These are phyloP conservation scores for Mycosarcoma maydis DNA, from an alignment of 1,284 basidiomycete genomes.

Conservation along the genomic window DNA sequence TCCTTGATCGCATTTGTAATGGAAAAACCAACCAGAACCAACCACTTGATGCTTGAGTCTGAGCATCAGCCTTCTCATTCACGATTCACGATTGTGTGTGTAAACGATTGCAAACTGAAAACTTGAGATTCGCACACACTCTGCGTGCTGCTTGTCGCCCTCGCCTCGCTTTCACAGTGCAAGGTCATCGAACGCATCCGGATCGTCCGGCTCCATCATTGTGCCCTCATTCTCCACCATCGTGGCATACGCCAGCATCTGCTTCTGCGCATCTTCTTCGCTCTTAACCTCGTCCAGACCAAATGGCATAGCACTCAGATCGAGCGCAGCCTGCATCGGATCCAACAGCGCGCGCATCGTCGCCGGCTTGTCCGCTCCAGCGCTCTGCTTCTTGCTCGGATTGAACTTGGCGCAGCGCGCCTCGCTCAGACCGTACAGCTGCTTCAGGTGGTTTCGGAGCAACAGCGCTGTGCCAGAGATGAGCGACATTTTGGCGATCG, in stretches of 20 bases:
- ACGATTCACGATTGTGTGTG: no score
- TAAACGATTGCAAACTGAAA: no score
- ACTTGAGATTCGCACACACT: neutral
- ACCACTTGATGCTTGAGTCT: neutral
- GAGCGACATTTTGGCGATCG: constrained; percentile 46
- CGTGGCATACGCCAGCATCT: constrained; percentile 45
- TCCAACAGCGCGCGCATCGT: constrained; percentile 42
- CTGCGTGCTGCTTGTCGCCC: neutral
- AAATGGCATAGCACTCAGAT: constrained; percentile 31
- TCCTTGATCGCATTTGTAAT: constrained; percentile 4
- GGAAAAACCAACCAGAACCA: constrained; percentile 1
- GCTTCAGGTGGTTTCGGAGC: constrained; percentile 60
- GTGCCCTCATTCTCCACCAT: constrained; percentile 53
- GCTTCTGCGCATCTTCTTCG: constrained; percentile 40
- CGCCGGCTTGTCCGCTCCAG: constrained; percentile 47
- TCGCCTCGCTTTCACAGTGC: constrained; percentile 12
- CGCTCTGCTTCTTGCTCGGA: constrained; percentile 50
- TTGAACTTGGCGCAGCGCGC: constrained; percentile 55
- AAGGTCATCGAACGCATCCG: constrained; percentile 38
- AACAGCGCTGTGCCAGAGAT: constrained; percentile 48
- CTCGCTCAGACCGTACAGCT: constrained; percentile 55
- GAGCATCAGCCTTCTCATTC: neutral
- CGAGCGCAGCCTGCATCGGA: constrained; percentile 44
- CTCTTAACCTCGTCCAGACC: constrained; percentile 29
- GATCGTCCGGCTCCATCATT: constrained; percentile 52